Evolutionary conservation across 345 rosid genomes (phyloP).

Genomic region (Aethionema arabicum): DNA sequence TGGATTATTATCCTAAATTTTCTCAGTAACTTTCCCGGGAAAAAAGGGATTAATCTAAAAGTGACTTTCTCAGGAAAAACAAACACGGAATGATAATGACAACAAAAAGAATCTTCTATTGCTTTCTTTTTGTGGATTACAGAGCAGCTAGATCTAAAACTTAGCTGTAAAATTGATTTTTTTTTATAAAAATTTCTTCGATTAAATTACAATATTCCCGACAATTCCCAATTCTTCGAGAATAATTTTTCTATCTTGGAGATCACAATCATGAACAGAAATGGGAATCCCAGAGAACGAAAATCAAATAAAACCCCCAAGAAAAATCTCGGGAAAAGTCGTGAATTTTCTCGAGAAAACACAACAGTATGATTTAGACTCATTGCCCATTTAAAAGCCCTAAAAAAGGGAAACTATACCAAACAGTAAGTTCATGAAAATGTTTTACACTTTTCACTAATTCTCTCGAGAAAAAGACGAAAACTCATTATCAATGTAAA

Average conservation of each 20-base stretch:
- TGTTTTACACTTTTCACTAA: background rate
- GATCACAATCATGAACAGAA: slow-evolving; percentile 12
- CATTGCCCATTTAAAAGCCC: background rate
- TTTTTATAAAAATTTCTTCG: background rate
- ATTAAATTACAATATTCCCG: slow-evolving; percentile 22
- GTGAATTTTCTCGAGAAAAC: background rate
- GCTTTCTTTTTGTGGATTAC: slow-evolving; percentile 21
- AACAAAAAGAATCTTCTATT: slow-evolving; percentile 25
- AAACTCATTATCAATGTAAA: background rate
- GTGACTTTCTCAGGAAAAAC: slow-evolving; percentile 25
- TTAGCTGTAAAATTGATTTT: slow-evolving; percentile 2
- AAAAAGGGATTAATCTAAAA: background rate
- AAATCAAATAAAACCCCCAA: background rate
- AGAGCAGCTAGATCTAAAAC: slow-evolving; percentile 30
- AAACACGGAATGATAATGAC: slow-evolving; percentile 17
- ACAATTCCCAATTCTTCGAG: slow-evolving; percentile 9
- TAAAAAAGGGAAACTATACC: background rate
- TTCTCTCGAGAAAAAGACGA: slow-evolving; percentile 10
- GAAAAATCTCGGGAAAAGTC: background rate
- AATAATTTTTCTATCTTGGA: slow-evolving; percentile 17
- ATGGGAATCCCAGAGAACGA: slow-evolving; percentile 15
- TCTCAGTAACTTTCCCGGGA: slow-evolving; percentile 17
- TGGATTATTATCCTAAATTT: slow-evolving; percentile 5
- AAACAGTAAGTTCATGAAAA: background rate
- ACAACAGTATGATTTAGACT: background rate